phyloP scores from a whole-genome alignment of 495 filamentous ascomycete genomes.

The Hypoxylon fuscum region DNA sequence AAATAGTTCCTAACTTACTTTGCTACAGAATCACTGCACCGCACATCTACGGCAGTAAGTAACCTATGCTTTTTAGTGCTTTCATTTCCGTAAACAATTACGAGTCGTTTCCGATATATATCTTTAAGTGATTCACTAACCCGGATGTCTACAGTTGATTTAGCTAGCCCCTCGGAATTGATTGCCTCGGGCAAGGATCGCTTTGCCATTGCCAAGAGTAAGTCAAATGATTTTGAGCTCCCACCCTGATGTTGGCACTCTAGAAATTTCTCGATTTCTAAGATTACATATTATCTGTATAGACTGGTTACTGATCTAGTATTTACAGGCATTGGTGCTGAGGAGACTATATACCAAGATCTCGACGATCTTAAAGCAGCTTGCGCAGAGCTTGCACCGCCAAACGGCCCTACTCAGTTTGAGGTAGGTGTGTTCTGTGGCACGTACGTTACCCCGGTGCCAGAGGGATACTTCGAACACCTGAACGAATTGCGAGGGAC shows the following conservation, averaged over 20 bases:
- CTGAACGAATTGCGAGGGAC: constrained; percentile 61
- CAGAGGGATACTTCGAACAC: constrained; percentile 86
- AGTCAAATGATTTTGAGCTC: background rate
- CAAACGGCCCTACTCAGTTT: constrained; percentile 67
- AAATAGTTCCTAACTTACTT: too few relatives aligned
- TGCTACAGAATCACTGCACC: constrained; percentile 77
- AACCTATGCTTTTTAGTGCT: background rate
- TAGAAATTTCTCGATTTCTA: background rate
- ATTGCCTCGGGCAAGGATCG: constrained; percentile 42
- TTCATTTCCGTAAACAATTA: background rate
- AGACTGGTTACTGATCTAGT: constrained; percentile 35
- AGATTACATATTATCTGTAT: background rate
- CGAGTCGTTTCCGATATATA: background rate
- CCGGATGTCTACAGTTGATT: constrained; percentile 59
- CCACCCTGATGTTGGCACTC: background rate
- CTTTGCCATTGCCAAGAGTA: constrained; percentile 21
- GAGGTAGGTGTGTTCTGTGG: constrained; percentile 98
- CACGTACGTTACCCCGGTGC: constrained; percentile 84
- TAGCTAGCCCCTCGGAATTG: constrained; percentile 67
- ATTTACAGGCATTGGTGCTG: constrained; percentile 79
- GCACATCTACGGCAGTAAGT: constrained; percentile 52
- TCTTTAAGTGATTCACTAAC: constrained; percentile 2
- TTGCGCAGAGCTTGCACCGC: constrained; percentile 75
- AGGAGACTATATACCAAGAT: constrained; percentile 89
- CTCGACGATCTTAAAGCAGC: constrained; percentile 84